Percentiles rank a stretch among this genome's conserved stretches.
phyloP scores from a whole-genome alignment of 1,139 yeast genomes.

The Scheffersomyces quercinus region DNA sequence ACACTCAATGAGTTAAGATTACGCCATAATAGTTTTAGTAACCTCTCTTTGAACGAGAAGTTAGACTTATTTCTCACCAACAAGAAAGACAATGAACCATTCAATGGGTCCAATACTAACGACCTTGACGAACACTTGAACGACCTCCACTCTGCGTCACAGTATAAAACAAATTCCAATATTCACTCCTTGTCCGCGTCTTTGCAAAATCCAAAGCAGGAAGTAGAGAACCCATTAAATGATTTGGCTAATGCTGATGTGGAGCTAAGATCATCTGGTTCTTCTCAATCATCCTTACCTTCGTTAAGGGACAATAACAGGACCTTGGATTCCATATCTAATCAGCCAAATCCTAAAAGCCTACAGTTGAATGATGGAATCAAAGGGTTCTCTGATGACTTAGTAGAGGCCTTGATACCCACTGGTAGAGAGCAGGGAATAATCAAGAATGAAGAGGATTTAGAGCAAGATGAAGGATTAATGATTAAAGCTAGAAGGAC shows the following conservation, averaged over 20 bases:
- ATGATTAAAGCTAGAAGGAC: background rate
- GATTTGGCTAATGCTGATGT: slow-evolving; percentile 34
- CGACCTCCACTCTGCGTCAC: slow-evolving; percentile 28
- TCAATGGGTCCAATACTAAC: slow-evolving; percentile 12
- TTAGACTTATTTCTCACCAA: slow-evolving; percentile 34
- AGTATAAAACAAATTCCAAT: slow-evolving; percentile 30
- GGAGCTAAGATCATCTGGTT: slow-evolving; percentile 37
- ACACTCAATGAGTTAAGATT: slow-evolving; percentile 24
- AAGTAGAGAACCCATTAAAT: slow-evolving; percentile 36
- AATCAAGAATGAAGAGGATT: background rate
- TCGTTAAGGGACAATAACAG: slow-evolving; percentile 41
- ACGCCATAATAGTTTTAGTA: slow-evolving; percentile 24
- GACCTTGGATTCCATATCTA: slow-evolving; percentile 27
- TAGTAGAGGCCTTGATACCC: slow-evolving; percentile 34
- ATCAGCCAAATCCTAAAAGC: slow-evolving; percentile 27
- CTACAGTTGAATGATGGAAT: slow-evolving; percentile 45
- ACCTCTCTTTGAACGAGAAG: slow-evolving; percentile 40
- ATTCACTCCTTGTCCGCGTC: slow-evolving; percentile 39
- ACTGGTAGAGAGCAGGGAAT: slow-evolving; percentile 1
- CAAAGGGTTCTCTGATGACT: slow-evolving; percentile 43
- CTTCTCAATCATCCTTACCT: slow-evolving; percentile 48
- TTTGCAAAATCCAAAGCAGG: slow-evolving; percentile 26
- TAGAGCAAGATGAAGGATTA: background rate
- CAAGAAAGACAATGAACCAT: slow-evolving; percentile 9
- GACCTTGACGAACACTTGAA: slow-evolving; percentile 41